These are phyloP conservation scores for Backusella morwellensis DNA, from an alignment of 192 early-diverging fungal species.

Conservation along the genomic window DNA sequence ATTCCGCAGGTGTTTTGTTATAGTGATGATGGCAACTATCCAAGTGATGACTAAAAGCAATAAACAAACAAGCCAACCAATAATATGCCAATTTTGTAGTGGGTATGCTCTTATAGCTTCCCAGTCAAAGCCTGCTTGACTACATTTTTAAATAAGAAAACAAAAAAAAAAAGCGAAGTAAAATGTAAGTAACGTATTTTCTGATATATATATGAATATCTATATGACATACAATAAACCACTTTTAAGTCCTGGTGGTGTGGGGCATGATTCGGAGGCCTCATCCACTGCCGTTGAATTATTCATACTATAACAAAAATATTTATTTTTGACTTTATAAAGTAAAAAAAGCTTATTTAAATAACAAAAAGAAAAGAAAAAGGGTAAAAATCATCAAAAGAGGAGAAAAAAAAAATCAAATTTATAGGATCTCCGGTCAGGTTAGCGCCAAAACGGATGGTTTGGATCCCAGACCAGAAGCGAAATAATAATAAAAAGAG, in stretches of 20 bases:
- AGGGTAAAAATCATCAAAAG: not conserved
- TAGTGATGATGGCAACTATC: conserved; percentile 9
- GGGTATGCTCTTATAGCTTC: not conserved
- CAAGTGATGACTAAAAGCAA: conserved; percentile 24
- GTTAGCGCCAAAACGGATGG: not conserved
- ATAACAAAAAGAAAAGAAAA: not conserved
- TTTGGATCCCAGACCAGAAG: not conserved
- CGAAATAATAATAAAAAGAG: not conserved
- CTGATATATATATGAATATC: not conserved
- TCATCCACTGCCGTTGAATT: not conserved
- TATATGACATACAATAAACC: not conserved
- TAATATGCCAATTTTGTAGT: conserved; percentile 22
- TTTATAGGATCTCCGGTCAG: conserved; percentile 3
- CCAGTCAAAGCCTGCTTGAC: not conserved
- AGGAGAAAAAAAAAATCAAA: not conserved
- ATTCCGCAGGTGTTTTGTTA: conserved; percentile 22
- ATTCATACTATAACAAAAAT: not conserved
- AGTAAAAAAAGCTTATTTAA: conserved; percentile 7
- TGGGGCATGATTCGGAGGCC: not conserved
- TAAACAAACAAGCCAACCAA: conserved; percentile 30
- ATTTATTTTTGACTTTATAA: not conserved
- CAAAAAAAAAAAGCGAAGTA: no score
- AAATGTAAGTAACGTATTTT: not conserved
- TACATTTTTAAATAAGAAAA: not conserved
- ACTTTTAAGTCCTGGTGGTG: not conserved